A percentile compares a stretch with the other conserved stretches of the same genome.
Conservation (phyloP, 441 rosid species). For the Cnidoscolus chayamansa region DNA sequence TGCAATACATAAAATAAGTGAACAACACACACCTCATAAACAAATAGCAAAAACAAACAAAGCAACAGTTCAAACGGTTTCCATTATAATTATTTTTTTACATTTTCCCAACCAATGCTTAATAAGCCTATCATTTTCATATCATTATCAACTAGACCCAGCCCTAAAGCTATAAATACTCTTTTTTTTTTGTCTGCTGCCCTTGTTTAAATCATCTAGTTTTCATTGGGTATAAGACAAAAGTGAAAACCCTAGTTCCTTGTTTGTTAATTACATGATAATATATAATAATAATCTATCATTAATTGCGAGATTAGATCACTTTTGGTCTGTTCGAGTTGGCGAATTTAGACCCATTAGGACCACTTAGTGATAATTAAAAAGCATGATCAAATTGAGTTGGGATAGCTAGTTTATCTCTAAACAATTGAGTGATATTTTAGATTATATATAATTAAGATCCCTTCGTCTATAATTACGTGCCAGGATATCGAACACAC, state of each 20-base stretch:
- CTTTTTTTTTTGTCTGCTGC: conserved; percentile 12
- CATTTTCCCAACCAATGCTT: conserved; percentile 4
- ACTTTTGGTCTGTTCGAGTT: conserved; percentile 16
- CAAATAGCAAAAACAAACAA: conserved; percentile 23
- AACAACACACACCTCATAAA: conserved; percentile 19
- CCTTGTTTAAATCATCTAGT: not conserved
- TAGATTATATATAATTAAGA: conserved; percentile 18
- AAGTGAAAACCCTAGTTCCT: conserved; percentile 10
- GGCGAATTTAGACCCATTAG: conserved; percentile 24
- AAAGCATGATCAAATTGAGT: conserved; percentile 32
- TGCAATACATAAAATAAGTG: conserved; percentile 13
- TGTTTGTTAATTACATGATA: conserved; percentile 9
- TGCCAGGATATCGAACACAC: conserved; percentile 41
- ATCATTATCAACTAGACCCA: conserved; percentile 8
- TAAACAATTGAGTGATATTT: conserved; percentile 19
- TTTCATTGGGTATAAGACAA: conserved; percentile 23
- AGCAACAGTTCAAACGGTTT: conserved; percentile 10
- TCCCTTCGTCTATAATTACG: conserved; percentile 38
- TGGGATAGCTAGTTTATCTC: conserved; percentile 20
- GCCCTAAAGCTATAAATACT: not conserved
- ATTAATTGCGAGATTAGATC: conserved; percentile 30
- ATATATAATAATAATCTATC: conserved; percentile 17
- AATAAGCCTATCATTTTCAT: conserved; percentile 8
- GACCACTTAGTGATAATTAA: conserved; percentile 12
- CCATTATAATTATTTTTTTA: not conserved